Evolutionary conservation across 495 filamentous ascomycete species (phyloP).

Genomic region (Penicillium waksmanii): DNA sequence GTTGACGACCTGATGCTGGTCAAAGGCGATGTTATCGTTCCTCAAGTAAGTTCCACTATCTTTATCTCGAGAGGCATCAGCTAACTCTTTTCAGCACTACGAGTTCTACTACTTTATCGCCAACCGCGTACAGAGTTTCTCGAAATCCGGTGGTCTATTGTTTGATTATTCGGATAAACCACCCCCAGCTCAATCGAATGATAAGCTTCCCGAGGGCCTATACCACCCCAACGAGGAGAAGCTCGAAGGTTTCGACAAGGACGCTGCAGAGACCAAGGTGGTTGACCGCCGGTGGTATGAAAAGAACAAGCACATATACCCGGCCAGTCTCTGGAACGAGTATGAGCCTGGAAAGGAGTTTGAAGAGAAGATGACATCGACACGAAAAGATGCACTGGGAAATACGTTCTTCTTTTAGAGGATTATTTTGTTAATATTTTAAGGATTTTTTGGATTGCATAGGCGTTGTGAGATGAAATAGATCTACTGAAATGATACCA

Average conservation of each 20-base stretch:
- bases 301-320: constrained; percentile 96
- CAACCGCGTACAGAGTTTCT: constrained; percentile 76
- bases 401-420: constrained; percentile 90
- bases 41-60: constrained; percentile 69
- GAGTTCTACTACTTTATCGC: constrained; percentile 97
- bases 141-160: constrained; percentile 54
- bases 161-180: constrained; percentile 78
- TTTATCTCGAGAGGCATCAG: neutral
- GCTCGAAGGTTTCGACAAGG: constrained; percentile 80
- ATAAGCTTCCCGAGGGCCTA: constrained; percentile 41
- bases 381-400: constrained; percentile 76
- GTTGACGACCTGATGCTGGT: constrained; percentile 98
- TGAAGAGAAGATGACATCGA: constrained; percentile 64
- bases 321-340: constrained; percentile 92
- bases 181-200: constrained; percentile 40
- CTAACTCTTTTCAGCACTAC: constrained; percentile 70
- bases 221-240: constrained; percentile 47
- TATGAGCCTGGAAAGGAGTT: constrained; percentile 92
- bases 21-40: constrained; percentile 87
- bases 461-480: constrained; percentile 20
- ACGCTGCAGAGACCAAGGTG: constrained; percentile 86
- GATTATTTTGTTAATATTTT: constrained; percentile 3
- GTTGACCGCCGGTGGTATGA: constrained; percentile 97
- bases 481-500: constrained; percentile 16
- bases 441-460: constrained; percentile 7